Conservation (phyloP, 148 eudicot species). For the Dianthus caryophyllus region DNA sequence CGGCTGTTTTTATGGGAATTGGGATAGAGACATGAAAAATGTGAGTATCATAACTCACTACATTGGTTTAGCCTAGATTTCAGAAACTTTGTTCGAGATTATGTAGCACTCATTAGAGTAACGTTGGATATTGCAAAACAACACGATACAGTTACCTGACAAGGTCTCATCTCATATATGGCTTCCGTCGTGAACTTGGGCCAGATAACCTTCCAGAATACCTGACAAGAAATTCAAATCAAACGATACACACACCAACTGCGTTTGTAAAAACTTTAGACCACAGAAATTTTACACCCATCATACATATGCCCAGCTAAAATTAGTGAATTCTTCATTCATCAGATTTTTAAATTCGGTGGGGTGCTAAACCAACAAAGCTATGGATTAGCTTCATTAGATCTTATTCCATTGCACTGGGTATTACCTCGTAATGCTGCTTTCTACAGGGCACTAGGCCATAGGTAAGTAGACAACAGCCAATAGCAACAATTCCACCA, state of each 20-base stretch:
- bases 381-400: too few species aligned
- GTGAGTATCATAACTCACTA: conserved; percentile 58
- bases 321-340: too few species aligned
- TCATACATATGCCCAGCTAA: background rate
- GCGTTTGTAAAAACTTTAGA: too few species aligned
- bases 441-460: background rate
- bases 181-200: conserved; percentile 54
- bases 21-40: conserved; percentile 71
- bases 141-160: conserved; percentile 50
- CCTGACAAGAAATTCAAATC: conserved; percentile 21
- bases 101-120: conserved; percentile 11
- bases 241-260: too few species aligned
- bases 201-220: conserved; percentile 59
- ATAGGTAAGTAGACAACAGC: background rate
- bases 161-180: conserved; percentile 40
- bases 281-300: background rate
- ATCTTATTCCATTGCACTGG: too few species aligned
- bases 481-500: background rate
- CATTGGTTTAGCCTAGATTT: conserved; percentile 30
- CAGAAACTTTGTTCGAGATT: conserved; percentile 27
- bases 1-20: conserved; percentile 83
- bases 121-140: background rate
- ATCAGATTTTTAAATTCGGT: too few species aligned
- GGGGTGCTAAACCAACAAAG: too few species aligned
- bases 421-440: background rate